These are phyloP conservation scores for Schwanniomyces vanrijiae DNA, from an alignment of 805 yeast genomes.

Conservation along the genomic window DNA sequence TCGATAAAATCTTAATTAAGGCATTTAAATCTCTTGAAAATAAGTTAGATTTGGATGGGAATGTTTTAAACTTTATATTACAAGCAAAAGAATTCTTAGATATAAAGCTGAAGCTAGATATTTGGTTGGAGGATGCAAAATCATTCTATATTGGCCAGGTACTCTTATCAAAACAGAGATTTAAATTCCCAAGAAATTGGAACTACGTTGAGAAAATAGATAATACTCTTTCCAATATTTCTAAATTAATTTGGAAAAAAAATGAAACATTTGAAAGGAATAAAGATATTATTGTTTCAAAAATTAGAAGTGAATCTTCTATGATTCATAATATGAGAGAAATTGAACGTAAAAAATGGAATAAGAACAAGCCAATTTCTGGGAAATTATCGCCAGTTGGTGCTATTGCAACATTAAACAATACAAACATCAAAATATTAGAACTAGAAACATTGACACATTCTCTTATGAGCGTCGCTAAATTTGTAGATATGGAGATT, in stretches of 20 bases:
- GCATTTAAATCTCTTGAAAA: conserved; percentile 27
- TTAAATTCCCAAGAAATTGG: conserved; percentile 54
- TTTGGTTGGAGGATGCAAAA: conserved; percentile 18
- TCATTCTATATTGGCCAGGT: conserved; percentile 28
- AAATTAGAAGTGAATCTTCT: conserved; percentile 39
- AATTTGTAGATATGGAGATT: conserved; percentile 32
- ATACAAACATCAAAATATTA: conserved; percentile 17
- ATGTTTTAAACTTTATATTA: conserved; percentile 37
- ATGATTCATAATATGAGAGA: conserved; percentile 31
- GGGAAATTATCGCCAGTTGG: conserved; percentile 38
- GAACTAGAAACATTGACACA: conserved; percentile 5
- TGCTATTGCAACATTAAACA: conserved; percentile 42
- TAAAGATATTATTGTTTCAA: conserved; percentile 40
- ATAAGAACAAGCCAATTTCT: conserved; percentile 44
- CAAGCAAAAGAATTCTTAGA: conserved; percentile 28
- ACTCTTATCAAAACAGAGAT: conserved; percentile 43
- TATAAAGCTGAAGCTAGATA: conserved; percentile 4
- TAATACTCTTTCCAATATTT: conserved; percentile 43
- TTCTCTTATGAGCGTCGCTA: conserved; percentile 28
- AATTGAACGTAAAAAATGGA: conserved; percentile 47
- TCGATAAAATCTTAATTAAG: conserved; percentile 28
- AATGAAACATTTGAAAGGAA: conserved; percentile 39
- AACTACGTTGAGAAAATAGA: conserved; percentile 63
- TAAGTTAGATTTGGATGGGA: conserved; percentile 37
- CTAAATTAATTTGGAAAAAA: conserved; percentile 36